Percentiles rank a stretch among this genome's conserved stretches.
phyloP scores from a whole-genome alignment of 306 rosid genomes.

The Trifolium fragiferum region DNA sequence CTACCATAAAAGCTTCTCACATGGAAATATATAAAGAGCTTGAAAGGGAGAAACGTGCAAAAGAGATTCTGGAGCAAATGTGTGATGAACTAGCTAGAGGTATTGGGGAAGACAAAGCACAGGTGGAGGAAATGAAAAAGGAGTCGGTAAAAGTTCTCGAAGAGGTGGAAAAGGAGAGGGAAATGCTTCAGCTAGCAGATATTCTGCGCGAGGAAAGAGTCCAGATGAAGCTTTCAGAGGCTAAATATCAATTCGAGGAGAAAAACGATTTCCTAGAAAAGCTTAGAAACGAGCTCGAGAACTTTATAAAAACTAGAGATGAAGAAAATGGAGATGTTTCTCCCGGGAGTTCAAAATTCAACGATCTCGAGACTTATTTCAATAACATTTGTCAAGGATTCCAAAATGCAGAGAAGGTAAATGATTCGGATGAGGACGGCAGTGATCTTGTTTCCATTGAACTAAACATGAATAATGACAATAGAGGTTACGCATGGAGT shows the following conservation, averaged over 20 bases:
- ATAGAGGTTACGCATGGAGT: slow-evolving; percentile 69
- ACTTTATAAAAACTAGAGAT: slow-evolving; percentile 57
- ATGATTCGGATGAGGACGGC: slow-evolving; percentile 54
- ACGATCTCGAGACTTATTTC: slow-evolving; percentile 75
- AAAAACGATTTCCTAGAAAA: slow-evolving; percentile 77
- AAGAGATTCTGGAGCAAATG: slow-evolving; percentile 79
- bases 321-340: slow-evolving; percentile 52
- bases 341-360: slow-evolving; percentile 53
- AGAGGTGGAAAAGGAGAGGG: slow-evolving; percentile 90
- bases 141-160: slow-evolving; percentile 75
- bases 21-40: slow-evolving; percentile 65
- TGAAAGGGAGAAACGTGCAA: slow-evolving; percentile 83
- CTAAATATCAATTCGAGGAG: slow-evolving; percentile 87
- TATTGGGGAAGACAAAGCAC: slow-evolving; percentile 81
- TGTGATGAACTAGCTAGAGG: slow-evolving; percentile 84
- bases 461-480: slow-evolving; percentile 72
- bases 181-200: slow-evolving; percentile 94
- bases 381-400: slow-evolving; percentile 59
- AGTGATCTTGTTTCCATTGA: slow-evolving; percentile 94
- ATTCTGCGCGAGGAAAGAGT: slow-evolving; percentile 89
- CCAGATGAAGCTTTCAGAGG: slow-evolving; percentile 97
- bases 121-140: slow-evolving; percentile 79
- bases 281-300: slow-evolving; percentile 70
- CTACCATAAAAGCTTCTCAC: slow-evolving; percentile 58
- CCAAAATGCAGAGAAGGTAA: slow-evolving; percentile 44